A percentile compares a stretch with the other conserved stretches of the same genome.
Evolutionary conservation across 768 basidiomycete genomes (phyloP).

Genomic region (Mycena belliarum): DNA sequence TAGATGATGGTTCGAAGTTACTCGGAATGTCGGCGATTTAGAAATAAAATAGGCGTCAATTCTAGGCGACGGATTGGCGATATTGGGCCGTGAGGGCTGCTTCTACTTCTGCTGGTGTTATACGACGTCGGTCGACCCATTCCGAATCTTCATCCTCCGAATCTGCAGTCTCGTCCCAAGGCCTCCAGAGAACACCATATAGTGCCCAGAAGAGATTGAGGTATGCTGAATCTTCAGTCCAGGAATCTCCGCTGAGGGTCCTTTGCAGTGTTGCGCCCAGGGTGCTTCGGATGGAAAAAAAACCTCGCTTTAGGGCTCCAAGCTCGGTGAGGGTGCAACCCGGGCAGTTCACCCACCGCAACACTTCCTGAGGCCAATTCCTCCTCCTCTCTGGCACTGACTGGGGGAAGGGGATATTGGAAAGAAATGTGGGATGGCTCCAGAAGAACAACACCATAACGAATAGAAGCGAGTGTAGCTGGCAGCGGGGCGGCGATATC

Average conservation of each 20-base stretch:
- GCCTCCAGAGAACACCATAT: conserved; percentile 1
- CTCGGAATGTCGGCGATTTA: too few species aligned
- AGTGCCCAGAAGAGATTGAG: background rate
- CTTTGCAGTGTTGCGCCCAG: background rate
- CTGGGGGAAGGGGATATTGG: conserved; percentile 2
- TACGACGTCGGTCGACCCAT: too few species aligned
- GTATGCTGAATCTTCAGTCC: background rate
- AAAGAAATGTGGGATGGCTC: background rate
- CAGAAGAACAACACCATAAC: conserved; percentile 3
- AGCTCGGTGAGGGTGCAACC: background rate
- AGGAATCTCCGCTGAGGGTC: background rate
- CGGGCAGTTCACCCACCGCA: conserved; percentile 6
- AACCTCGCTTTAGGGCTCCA: background rate
- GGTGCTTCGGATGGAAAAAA: background rate
- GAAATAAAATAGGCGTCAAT: too few species aligned
- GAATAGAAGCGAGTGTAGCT: conserved; percentile 5
- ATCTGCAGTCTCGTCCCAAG: background rate
- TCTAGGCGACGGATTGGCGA: too few species aligned
- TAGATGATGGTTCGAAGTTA: too few species aligned
- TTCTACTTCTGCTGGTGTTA: too few species aligned
- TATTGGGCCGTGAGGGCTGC: too few species aligned
- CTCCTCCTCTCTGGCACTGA: background rate
- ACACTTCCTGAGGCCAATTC: background rate
- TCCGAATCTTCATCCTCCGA: too few species aligned
- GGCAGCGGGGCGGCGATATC: conserved; percentile 4